Evolutionary conservation across 1,284 basidiomycete genomes (phyloP).

Genomic region (Ceratobasidium sp.): DNA sequence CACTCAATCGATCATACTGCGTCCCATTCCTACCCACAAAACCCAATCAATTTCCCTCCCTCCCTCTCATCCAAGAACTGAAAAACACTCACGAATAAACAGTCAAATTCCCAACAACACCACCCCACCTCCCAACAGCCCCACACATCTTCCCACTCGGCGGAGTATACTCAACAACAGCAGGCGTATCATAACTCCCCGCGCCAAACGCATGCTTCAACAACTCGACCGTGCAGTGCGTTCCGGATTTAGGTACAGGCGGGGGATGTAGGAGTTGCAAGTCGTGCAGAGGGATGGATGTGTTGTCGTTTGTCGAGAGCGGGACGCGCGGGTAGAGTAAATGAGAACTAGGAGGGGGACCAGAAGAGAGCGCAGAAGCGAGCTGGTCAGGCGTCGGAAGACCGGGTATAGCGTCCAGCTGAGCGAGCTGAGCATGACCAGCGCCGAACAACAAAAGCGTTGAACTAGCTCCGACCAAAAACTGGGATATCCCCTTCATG

Average conservation of each 20-base stretch:
- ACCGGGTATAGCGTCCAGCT: constrained; percentile 31
- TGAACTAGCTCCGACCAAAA: constrained; percentile 3
- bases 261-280: constrained; percentile 42
- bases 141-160: constrained; percentile 32
- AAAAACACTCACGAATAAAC: constrained; percentile 38
- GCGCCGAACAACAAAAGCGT: background rate
- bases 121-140: constrained; percentile 37
- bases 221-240: constrained; percentile 43
- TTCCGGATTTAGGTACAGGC: constrained; percentile 17
- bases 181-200: constrained; percentile 43
- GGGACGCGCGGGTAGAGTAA: constrained; percentile 56
- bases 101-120: constrained; percentile 40
- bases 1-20: constrained; percentile 50
- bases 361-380: constrained; percentile 47
- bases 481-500: background rate
- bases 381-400: constrained; percentile 34
- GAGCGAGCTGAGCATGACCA: constrained; percentile 18
- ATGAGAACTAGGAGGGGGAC: constrained; percentile 42
- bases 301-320: constrained; percentile 57
- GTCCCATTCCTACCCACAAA: constrained; percentile 46
- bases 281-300: constrained; percentile 54
- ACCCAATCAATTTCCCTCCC: background rate
- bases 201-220: constrained; percentile 42
- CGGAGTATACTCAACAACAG: constrained; percentile 41
- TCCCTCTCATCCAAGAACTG: background rate